Evolutionary conservation across 2,329 filamentous ascomycete species (phyloP), one percentile per base, ranked within the genome.

Genomic region (Xylariaceae sp.): DNA sequence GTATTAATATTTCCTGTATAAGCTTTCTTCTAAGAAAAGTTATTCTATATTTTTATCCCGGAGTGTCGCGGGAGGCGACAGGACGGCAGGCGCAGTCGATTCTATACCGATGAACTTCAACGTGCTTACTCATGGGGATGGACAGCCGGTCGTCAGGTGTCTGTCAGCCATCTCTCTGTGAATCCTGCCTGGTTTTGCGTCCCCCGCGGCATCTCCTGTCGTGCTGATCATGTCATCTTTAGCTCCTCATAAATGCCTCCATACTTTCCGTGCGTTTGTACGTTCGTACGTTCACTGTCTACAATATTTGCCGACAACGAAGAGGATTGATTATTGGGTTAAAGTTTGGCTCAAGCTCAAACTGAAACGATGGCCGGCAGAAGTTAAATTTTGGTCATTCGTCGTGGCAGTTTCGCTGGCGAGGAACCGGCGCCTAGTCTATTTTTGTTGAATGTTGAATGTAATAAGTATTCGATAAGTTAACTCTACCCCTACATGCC

Each of bases 311-410:
- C 35, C 3, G 8, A 3, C 8, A 37, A 30, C 6, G 12, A 44
- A 44, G 26, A 12, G 42, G 42, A 44, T 32, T 32, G 29, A 30
- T 29, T 45, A 44, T 32, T 32, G 29, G 43, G 43, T 45, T 45
- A 45, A 8, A 45, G 29, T 45, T 31, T 45, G 26, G 11, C 12
- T 45, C 29, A 32, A 31, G 43, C 43, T 45, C 19, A 9, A 45
- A 45, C 29, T 45, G 43, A 45, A 45, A 45, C 43, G 43, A 29
- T 45, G 43, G 32, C 43, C 43, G 43, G 43, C 43, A 31, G 43
- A 42, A 45, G 43, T 32, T 45, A 31, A 45, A 30, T 45, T 45
- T 32, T 32, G 29, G 27, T 45, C 43, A 32, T 11, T 45, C 29
- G 43, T 32, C 29, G 40, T 42, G 43, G 29, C 29, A 32, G 9